A percentile compares a stretch with the other conserved stretches of the same genome.
These are phyloP conservation scores for Alternaria viburni DNA, from an alignment of 2,329 filamentous ascomycete species.

Conservation along the genomic window DNA sequence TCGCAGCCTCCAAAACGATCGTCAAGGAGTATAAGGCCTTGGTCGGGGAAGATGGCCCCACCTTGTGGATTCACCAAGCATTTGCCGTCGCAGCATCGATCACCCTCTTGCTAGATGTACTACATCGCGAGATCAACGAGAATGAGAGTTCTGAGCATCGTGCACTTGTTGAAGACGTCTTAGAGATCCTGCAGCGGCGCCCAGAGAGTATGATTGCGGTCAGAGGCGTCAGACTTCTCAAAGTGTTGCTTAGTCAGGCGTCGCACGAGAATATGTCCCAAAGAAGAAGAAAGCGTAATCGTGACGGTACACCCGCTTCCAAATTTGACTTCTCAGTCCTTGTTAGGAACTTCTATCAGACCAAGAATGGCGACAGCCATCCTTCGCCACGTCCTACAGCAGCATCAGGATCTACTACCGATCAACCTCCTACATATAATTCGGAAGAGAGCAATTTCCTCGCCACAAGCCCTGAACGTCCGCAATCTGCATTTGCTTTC, in stretches of 20 bases:
- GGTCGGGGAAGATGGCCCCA: slow-evolving; percentile 41
- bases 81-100: slow-evolving; percentile 25
- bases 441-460: neutral
- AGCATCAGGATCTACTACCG: neutral
- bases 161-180: neutral
- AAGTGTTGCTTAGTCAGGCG: neutral
- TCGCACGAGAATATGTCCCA: neutral
- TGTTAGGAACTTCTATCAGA: neutral
- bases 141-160: neutral
- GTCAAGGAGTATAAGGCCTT: slow-evolving; percentile 44
- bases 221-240: neutral
- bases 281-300: neutral
- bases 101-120: neutral
- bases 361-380: neutral
- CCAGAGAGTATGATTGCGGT: neutral
- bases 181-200: neutral
- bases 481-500: neutral
- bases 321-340: neutral
- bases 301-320: neutral
- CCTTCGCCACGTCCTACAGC: too few species aligned
- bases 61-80: slow-evolving; percentile 50
- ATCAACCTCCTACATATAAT: neutral
- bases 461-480: neutral
- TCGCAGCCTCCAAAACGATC: slow-evolving; percentile 49
- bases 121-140: neutral